Evolutionary conservation across 768 basidiomycete genomes (phyloP).

Genomic region (Mycena belliarum): DNA sequence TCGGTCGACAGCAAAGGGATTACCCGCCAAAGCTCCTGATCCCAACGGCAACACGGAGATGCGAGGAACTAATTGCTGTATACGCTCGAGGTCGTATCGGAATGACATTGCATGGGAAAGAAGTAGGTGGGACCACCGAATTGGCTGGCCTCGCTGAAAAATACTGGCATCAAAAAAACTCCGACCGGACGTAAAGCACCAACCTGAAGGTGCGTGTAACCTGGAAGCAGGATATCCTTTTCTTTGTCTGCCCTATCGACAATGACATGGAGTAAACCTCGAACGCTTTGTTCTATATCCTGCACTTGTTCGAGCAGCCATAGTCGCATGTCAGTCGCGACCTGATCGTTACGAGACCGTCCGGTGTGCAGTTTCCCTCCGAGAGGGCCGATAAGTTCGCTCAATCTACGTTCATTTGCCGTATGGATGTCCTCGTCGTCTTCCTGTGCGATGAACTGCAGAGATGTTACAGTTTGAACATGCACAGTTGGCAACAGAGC

Average conservation of each 20-base stretch:
- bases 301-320: slow-evolving; percentile 86
- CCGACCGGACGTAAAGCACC: slow-evolving; percentile 15
- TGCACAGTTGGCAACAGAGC: slow-evolving; percentile 1
- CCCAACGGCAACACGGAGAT: slow-evolving; percentile 94
- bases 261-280: slow-evolving; percentile 83
- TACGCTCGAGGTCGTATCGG: slow-evolving; percentile 82
- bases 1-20: slow-evolving; percentile 92
- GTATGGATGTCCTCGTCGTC: slow-evolving; percentile 99
- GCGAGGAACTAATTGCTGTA: slow-evolving; percentile 82
- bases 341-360: slow-evolving; percentile 96
- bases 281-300: slow-evolving; percentile 66
- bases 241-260: slow-evolving; percentile 93
- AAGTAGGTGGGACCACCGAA: slow-evolving; percentile 97
- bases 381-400: slow-evolving; percentile 88
- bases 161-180: background rate
- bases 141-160: slow-evolving; percentile 90
- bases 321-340: slow-evolving; percentile 96
- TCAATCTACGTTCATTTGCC: slow-evolving; percentile 93
- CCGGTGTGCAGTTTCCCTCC: slow-evolving; percentile 98
- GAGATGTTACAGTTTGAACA: background rate
- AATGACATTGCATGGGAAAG: slow-evolving; percentile 95
- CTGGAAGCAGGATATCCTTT: slow-evolving; percentile 87
- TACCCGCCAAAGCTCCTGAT: slow-evolving; percentile 93
- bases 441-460: slow-evolving; percentile 71
- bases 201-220: slow-evolving; percentile 97